Percentiles rank a stretch among this genome's conserved stretches.
phyloP scores from a whole-genome alignment of 768 basidiomycete species.

The Lactifluus hygrophoroides region DNA sequence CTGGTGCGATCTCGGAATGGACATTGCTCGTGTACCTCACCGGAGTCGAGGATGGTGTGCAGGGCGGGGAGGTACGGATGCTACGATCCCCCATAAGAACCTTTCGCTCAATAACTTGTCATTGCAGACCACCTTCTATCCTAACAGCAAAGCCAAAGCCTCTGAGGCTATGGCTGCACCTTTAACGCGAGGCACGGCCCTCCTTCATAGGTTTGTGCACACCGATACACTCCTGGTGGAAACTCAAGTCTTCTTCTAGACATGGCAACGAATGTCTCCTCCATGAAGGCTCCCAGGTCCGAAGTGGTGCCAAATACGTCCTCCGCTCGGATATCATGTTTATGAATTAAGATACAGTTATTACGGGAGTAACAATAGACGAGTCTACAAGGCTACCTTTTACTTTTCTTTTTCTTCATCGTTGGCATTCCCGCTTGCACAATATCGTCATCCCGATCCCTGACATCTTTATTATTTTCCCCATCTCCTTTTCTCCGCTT shows the following conservation, averaged over 20 bases:
- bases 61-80: constrained; percentile 54
- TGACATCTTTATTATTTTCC: constrained; percentile 55
- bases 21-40: constrained; percentile 68
- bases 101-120: not conserved
- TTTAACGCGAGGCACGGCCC: constrained; percentile 51
- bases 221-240: not conserved
- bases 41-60: constrained; percentile 62
- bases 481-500: constrained; percentile 43
- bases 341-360: constrained; percentile 27
- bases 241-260: constrained; percentile 27
- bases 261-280: constrained; percentile 68
- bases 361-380: not conserved
- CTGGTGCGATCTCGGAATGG: constrained; percentile 66
- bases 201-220: constrained; percentile 50
- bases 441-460: constrained; percentile 88
- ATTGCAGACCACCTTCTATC: constrained; percentile 61
- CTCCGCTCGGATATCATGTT: constrained; percentile 70
- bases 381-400: constrained; percentile 26
- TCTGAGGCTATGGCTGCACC: constrained; percentile 43
- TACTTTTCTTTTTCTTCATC: constrained; percentile 46
- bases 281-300: constrained; percentile 60
- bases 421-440: constrained; percentile 84
- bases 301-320: constrained; percentile 60
- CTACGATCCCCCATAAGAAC: not conserved
- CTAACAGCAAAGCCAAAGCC: constrained; percentile 41